A percentile compares a stretch with the other conserved stretches of the same genome.
These are phyloP conservation scores for Sphagnum contortum DNA, from an alignment of 225 moss, liverwort and hornwort species.

Conservation along the genomic window DNA sequence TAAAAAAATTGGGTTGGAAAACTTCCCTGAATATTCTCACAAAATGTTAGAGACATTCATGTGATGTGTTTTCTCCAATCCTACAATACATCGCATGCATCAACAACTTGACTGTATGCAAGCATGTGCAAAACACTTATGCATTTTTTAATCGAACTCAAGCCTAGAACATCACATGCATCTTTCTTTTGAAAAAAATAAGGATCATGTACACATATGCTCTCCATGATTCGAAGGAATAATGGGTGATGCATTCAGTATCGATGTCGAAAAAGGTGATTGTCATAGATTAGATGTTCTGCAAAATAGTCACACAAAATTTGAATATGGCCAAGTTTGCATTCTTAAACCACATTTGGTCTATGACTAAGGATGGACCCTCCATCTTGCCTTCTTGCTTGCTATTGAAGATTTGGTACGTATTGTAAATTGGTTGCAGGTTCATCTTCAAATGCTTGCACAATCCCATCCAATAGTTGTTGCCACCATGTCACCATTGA, in stretches of 20 bases:
- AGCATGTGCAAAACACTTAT: not conserved
- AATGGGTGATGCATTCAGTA: not conserved
- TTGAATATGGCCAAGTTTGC: no score
- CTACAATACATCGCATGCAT: slow-evolving; percentile 5
- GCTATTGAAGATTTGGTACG: no score
- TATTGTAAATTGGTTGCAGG: no score
- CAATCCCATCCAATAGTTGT: no score
- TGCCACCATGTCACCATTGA: no score
- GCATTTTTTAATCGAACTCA: slow-evolving; percentile 2
- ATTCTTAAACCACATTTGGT: no score
- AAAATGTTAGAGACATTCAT: not conserved
- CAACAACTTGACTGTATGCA: not conserved
- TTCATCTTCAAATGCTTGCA: no score
- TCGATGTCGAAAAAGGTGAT: not conserved
- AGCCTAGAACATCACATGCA: not conserved
- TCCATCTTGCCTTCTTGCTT: no score
- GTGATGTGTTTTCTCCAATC: not conserved
- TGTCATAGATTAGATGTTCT: no score
- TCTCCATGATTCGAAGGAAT: not conserved
- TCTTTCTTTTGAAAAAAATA: slow-evolving; percentile 3
- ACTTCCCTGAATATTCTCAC: not conserved
- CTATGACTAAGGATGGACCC: no score
- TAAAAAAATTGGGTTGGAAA: not conserved
- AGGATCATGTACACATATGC: not conserved
- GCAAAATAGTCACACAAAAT: no score